These are phyloP conservation scores for Phytophthora fragariaefolia DNA, from an alignment of 352 stramenopile species.

Conservation along the genomic window DNA sequence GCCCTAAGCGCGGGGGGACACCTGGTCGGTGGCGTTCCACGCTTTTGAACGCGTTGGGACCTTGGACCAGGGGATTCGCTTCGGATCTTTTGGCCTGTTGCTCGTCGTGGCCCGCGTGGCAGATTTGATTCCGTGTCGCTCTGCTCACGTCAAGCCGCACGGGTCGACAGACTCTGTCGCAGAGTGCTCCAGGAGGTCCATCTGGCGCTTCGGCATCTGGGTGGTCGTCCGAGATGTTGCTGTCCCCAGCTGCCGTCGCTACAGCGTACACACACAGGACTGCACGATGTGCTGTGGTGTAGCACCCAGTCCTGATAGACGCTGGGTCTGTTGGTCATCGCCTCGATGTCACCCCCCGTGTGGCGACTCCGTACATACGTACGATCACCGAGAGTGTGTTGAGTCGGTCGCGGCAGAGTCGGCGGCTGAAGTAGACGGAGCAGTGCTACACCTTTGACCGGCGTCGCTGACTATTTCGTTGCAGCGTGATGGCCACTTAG, in stretches of 20 bases:
- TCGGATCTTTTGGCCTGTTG: neutral
- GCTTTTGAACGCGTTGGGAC: neutral
- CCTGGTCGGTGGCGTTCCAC: neutral
- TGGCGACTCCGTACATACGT: no score
- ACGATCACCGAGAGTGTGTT: constrained; percentile 27
- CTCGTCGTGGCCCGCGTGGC: constrained; percentile 10
- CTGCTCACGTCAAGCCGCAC: constrained; percentile 16
- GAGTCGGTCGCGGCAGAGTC: constrained; percentile 9
- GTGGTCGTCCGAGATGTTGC: constrained; percentile 17
- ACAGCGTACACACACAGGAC: no score
- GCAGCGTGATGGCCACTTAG: neutral
- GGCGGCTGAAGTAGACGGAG: constrained; percentile 21
- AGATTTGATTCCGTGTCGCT: constrained; percentile 12
- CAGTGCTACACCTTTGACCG: constrained; percentile 27
- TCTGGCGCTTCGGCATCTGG: constrained; percentile 8
- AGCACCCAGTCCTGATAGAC: no score
- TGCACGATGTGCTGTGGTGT: no score
- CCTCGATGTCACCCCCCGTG: neutral
- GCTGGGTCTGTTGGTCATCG: neutral
- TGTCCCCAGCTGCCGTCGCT: constrained; percentile 1
- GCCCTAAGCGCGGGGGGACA: neutral
- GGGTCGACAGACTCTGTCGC: no score
- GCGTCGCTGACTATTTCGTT: neutral
- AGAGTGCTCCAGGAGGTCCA: constrained; percentile 7
- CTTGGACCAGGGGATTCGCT: neutral